Evolutionary conservation across 805 yeast species (phyloP), one percentile per base, ranked within the genome.

Genomic region (Candida maris): DNA sequence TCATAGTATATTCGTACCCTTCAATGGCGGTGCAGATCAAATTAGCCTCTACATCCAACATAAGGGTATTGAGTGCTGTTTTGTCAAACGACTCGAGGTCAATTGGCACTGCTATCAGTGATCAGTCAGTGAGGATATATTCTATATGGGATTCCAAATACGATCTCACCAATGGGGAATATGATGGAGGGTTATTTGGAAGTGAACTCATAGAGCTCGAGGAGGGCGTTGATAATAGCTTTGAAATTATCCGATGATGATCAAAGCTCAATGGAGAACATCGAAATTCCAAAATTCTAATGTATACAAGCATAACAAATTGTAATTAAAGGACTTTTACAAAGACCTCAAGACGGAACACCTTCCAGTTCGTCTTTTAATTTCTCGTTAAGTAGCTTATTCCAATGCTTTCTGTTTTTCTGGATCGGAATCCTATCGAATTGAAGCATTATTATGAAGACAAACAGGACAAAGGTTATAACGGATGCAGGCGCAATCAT

Each of bases 291-390:
- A 24, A 27, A 37, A 20, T 9, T 26, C 25, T 31, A 31, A n/a
- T n/a, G n/a, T n/a, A n/a, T 12, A 27, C 27, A 24, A 35, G 18
- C 18, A 34, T 25, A 18, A 21, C 24, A 25, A 15, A 27, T 18
- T 27, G 25, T 19, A 34, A 28, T 28, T 16, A 10, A 15, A 8
- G 31, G 31, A 28, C 14, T 16, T 16, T 7, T 18, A n/a, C 8
- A 25, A 7, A 8, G 9, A 19, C 18, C 18, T 32, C 27, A 87
- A 3, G 87, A 76, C 9, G 97, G 96, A 6, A 86, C 91, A 4
- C 96, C 96, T 57, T 89, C 96, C 47, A 75, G 79, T 40, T 84
- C 93, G 32, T 76, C 62, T 44, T 76, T 75, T 21, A 79, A 66
- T 39, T 70, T 70, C 45, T 76, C 75, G 33, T 75, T 75, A 23